Conservation (phyloP, 1,284 basidiomycete species). For the Trametes polyzona region DNA sequence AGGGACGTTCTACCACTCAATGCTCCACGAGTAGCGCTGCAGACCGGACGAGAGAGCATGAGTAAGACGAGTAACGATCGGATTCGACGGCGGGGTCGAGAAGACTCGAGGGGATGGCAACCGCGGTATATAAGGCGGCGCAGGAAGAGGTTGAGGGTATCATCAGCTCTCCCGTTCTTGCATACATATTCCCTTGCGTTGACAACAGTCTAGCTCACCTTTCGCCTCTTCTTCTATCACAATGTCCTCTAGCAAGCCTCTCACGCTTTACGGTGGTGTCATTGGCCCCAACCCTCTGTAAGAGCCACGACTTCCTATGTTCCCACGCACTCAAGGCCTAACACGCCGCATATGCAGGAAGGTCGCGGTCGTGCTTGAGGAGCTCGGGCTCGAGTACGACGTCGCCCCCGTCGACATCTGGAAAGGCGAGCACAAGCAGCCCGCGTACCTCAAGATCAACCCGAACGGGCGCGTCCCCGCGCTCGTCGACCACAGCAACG, state of each 20-base stretch:
- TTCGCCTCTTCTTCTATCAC: conserved; percentile 9
- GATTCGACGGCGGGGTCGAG: no score
- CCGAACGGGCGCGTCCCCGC: conserved; percentile 37
- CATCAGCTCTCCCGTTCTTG: no score
- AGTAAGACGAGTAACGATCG: no score
- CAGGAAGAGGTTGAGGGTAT: no score
- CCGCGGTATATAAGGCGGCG: no score
- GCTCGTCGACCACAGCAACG: conserved; percentile 38
- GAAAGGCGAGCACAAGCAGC: conserved; percentile 32
- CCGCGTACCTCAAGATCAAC: conserved; percentile 29
- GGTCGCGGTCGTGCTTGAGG: conserved; percentile 29
- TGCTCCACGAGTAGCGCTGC: no score
- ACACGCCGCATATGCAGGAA: conserved; percentile 14
- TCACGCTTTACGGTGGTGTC: conserved; percentile 34
- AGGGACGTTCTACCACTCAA: no score
- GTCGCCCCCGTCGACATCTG: conserved; percentile 30
- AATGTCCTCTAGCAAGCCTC: conserved; percentile 21
- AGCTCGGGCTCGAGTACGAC: conserved; percentile 34
- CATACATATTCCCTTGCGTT: no score
- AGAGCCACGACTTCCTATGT: background rate
- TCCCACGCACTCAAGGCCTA: no score
- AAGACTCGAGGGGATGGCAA: no score
- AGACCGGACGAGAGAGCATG: no score
- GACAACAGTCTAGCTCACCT: background rate
- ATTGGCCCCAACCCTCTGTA: conserved; percentile 17